Base-by-base conservation (phyloP, 1,284 basidiomycete species). In the Malassezia arunalokei region DNA sequence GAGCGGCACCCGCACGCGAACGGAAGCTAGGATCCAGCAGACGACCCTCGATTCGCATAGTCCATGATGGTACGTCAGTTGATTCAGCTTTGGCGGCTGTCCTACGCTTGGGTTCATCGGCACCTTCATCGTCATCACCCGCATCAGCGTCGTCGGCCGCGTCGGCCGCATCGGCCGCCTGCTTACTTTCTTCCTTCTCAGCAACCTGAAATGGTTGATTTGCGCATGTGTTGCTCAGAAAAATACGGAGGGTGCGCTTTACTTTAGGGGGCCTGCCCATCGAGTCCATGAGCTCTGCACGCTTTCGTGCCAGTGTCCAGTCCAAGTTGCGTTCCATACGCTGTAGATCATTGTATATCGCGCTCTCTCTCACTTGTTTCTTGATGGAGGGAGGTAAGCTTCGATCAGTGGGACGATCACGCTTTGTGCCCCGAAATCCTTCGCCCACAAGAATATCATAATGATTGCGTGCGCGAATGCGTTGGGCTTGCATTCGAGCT, bases 271-370 rank as follows among this genome's bases (percentile, higher is more conserved):
- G 73, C 54, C 75, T 58, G 42, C 62, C 62, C 48, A 69, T 52
- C 4, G 60, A 60, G 30, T 73, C 69, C 37, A 62, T 63, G 8
- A 73, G 82, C 70, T 96, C 92, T 9, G 86, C 85, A 60, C 81
- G 82, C 74, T 94, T 94, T 60, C 92, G 78, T 62, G 83, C 82
- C 75, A 94, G 83, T 5, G 87, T 92, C 92, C 92, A 96, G 75
- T 96, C 91, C 8, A 96, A 78, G 72, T 85, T 86, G 57, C 85
- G 80, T 74, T 95, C 91, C 79, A 88, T 85, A 56, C 86, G 83
- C 42, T 91, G 76, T 30, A 96, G 77, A 65, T 86, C 82, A 53
- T 82, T 80, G 74, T 95, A 96, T 79, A 92, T 86, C 49, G 79
- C 79, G 20, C 87, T 68, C 49, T 71, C 68, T 15, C 66, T 68